A percentile compares a stretch with the other conserved stretches of the same genome.
Evolutionary conservation across 768 basidiomycete genomes (phyloP).

Genomic region (Filobasidium wieringae): DNA sequence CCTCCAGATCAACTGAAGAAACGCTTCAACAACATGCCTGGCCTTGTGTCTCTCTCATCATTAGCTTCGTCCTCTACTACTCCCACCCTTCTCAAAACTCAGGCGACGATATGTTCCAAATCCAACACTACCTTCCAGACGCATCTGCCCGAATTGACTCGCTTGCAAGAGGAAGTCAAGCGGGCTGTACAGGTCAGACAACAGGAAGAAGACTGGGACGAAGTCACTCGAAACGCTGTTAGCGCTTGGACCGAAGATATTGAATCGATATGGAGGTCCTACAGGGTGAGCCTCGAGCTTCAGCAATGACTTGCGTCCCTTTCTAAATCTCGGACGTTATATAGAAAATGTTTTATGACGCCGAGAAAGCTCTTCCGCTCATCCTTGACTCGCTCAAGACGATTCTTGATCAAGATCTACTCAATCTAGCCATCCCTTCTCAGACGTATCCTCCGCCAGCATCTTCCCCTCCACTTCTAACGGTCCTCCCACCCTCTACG

Average conservation of each 20-base stretch:
- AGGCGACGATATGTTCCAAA: neutral
- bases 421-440: neutral
- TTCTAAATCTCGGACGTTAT: neutral
- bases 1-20: too few species aligned
- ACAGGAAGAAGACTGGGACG: neutral
- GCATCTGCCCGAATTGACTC: neutral
- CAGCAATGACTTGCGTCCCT: neutral
- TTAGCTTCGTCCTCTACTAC: neutral
- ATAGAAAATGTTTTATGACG: slow-evolving; percentile 1
- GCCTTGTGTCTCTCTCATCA: too few species aligned
- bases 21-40: too few species aligned
- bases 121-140: neutral
- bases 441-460: neutral
- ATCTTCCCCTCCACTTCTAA: slow-evolving; percentile 17
- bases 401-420: neutral
- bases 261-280: slow-evolving; percentile 7
- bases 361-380: slow-evolving; percentile 7
- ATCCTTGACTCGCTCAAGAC: neutral
- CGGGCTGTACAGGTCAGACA: neutral
- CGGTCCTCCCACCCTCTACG: slow-evolving; percentile 28
- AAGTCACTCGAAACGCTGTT: neutral
- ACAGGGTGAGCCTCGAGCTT: neutral
- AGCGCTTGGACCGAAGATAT: slow-evolving; percentile 5
- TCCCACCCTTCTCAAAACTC: neutral
- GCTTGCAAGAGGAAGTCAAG: neutral